Conservation (phyloP, 257 asterid species). For the Jacaranda copaia region DNA sequence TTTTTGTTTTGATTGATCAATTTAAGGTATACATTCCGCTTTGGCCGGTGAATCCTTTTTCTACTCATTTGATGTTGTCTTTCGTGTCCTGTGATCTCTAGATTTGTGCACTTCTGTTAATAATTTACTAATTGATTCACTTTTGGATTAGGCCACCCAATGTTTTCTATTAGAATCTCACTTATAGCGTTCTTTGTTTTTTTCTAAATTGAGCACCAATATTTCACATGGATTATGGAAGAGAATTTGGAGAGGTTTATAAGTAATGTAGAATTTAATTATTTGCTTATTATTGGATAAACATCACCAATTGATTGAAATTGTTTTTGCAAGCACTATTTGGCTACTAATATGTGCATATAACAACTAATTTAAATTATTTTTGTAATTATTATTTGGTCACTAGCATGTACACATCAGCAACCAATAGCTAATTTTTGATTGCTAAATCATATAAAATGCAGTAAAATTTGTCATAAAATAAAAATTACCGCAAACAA, state of each 20-base stretch:
- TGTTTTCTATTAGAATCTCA: constrained; percentile 1
- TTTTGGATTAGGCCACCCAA: constrained; percentile 10
- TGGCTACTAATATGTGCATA: too few species aligned
- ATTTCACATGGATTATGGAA: neutral
- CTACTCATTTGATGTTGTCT: constrained; percentile 29
- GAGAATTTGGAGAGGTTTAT: neutral
- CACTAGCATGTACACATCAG: too few species aligned
- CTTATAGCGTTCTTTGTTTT: too few species aligned
- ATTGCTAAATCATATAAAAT: too few species aligned
- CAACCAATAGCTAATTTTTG: too few species aligned
- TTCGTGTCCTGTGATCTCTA: constrained; percentile 2
- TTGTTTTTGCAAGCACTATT: too few species aligned
- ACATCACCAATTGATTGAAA: constrained; percentile 28
- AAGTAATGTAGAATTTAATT: neutral
- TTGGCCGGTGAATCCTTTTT: constrained; percentile 9
- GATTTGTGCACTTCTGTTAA: constrained; percentile 5
- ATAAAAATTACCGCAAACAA: too few species aligned
- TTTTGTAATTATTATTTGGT: too few species aligned
- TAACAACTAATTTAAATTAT: too few species aligned
- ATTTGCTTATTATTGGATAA: neutral
- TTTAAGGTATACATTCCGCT: constrained; percentile 11
- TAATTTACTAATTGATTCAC: neutral
- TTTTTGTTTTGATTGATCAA: constrained; percentile 21
- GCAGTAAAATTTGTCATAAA: too few species aligned
- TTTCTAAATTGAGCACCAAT: neutral